These are phyloP conservation scores for Guillardia theta DNA, from an alignment of 78 protist genomes.

Conservation along the genomic window DNA sequence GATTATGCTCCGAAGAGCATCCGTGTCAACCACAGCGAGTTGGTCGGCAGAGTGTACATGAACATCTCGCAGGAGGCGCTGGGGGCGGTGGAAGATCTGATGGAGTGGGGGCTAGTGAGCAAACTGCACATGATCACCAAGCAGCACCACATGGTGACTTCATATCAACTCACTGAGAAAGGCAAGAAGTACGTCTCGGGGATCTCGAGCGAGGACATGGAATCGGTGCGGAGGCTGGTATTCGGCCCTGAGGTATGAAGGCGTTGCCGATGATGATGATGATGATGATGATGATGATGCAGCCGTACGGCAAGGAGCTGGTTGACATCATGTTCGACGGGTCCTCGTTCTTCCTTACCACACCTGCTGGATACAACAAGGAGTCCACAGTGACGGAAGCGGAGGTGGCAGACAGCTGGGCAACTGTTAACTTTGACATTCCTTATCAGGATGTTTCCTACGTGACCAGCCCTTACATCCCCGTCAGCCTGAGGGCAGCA, in stretches of 20 bases:
- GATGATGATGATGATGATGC: too few species aligned
- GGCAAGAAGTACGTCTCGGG: not conserved
- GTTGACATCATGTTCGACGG: not conserved
- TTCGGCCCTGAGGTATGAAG: too few species aligned
- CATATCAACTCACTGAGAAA: not conserved
- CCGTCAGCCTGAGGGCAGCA: not conserved
- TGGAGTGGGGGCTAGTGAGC: not conserved
- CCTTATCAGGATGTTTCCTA: not conserved
- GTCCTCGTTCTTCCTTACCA: not conserved
- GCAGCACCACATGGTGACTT: not conserved
- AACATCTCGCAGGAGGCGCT: not conserved
- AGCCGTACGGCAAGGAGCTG: slow-evolving; percentile 2
- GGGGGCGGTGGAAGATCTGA: not conserved
- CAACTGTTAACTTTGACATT: too few species aligned
- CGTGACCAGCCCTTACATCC: slow-evolving; percentile 7
- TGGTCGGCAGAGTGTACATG: not conserved
- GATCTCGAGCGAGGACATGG: not conserved
- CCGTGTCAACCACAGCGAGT: not conserved
- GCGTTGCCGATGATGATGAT: too few species aligned
- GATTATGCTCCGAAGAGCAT: not conserved
- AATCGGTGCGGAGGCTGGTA: not conserved
- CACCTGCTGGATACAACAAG: not conserved
- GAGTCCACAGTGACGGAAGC: not conserved
- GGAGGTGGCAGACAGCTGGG: too few species aligned
- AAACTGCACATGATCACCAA: not conserved